phyloP scores from a whole-genome alignment of 257 asterid species.

The Ilex asprella region DNA sequence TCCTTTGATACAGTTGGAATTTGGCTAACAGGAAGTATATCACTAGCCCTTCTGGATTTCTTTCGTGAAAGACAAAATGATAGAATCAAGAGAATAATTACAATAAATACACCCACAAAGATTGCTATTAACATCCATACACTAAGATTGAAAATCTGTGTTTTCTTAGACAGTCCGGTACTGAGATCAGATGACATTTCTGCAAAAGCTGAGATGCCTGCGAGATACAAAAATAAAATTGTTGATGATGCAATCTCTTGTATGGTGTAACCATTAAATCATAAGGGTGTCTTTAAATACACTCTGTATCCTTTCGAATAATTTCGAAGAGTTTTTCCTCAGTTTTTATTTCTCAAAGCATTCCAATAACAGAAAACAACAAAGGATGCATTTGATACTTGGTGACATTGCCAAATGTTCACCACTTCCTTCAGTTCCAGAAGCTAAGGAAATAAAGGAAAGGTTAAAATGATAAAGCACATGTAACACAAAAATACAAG shows the following conservation, averaged over 20 bases:
- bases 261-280: neutral
- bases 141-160: slow-evolving; percentile 58
- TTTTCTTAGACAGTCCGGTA: slow-evolving; percentile 50
- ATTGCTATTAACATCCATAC: slow-evolving; percentile 64
- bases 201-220: slow-evolving; percentile 18
- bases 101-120: slow-evolving; percentile 42
- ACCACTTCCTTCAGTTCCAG: no score
- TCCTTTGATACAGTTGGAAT: slow-evolving; percentile 42
- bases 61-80: slow-evolving; percentile 40
- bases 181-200: slow-evolving; percentile 53
- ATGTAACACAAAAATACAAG: no score
- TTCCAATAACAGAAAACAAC: no score
- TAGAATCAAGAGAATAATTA: slow-evolving; percentile 41
- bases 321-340: no score
- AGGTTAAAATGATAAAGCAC: no score
- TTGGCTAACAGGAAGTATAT: slow-evolving; percentile 28
- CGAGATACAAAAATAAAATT: slow-evolving; percentile 8
- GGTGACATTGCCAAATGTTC: no score
- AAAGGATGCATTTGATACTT: no score
- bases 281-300: neutral
- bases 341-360: no score
- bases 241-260: neutral
- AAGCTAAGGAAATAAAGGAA: no score
- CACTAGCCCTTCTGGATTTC: slow-evolving; percentile 28
- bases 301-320: no score